Evolutionary conservation across 179 eudicot genomes (phyloP), one percentile per base, ranked within the genome.

Genomic region (Heliamphora pulchella): DNA sequence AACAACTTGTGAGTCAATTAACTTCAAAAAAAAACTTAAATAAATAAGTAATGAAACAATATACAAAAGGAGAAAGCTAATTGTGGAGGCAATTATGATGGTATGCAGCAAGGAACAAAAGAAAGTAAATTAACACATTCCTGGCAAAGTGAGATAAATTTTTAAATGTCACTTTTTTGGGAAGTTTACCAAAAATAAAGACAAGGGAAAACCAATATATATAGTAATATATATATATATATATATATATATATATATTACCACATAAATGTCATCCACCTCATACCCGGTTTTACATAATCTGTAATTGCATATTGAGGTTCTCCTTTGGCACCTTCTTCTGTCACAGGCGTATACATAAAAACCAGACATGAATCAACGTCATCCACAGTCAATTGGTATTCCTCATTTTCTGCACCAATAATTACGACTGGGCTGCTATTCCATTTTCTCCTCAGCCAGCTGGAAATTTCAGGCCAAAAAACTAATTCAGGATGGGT

Each of bases 271-370:
- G 31, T 31, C 31, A 51, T 77, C 80, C 75, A 22, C 31, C 62
- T 55, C 63, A 17, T 79, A 92, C 99, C 99, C 87, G 99, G 91
- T 91, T 94, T 96, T 75, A 96, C 88, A 83, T 89, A 89, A 83
- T 96, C 99, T 63, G 99, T 96, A 80, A 96, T 96, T 75, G 98
- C 93, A 90, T 94, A 96, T 69, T 96, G 99, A 83, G 99, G 96
- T 81, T 96, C 98, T 78, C 99, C 99, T 88, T 96, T 94, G 78
- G 88, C 85, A 81, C 97, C 98, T 89, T 92, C 99, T 84, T 87
- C 94, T 75, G 98, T 90, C 80, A 96, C 92, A 55, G 99, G 99
- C 62, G 99, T 94, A 81, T 91, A 94, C 99, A 96, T 96, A 80
- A 84, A 96, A 77, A 96, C 97, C 88, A 96, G 87, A 86, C 99